Evolutionary conservation across 768 basidiomycete genomes (phyloP).

Genomic region (Termitomyces titanicus): DNA sequence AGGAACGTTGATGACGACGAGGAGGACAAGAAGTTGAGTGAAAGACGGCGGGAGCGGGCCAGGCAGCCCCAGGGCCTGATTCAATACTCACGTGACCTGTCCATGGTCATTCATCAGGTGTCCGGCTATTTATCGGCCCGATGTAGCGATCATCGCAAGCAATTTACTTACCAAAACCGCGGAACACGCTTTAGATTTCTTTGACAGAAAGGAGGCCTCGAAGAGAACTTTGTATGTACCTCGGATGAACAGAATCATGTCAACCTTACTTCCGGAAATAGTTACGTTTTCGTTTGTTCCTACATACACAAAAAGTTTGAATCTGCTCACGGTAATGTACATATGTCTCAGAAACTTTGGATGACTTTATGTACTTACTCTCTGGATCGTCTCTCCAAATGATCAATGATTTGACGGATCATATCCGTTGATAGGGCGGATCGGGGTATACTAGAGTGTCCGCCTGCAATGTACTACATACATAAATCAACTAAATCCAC

Average conservation of each 20-base stretch:
- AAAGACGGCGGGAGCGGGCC: not conserved
- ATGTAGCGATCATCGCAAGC: not conserved
- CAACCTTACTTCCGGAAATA: no score
- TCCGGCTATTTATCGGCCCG: conserved; percentile 11
- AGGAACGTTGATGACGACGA: not conserved
- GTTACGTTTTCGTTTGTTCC: no score
- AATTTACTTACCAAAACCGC: not conserved
- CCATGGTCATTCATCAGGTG: not conserved
- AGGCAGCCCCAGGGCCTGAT: conserved; percentile 1
- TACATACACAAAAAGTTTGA: no score
- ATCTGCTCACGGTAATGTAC: no score
- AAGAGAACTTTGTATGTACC: not conserved
- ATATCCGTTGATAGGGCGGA: no score
- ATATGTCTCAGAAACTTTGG: no score
- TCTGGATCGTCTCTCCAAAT: no score
- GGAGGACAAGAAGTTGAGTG: conserved; percentile 1
- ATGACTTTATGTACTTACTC: no score
- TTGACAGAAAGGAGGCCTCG: conserved; percentile 7
- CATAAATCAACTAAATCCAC: no score
- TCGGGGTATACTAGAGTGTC: no score
- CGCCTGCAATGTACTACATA: no score
- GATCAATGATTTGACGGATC: no score
- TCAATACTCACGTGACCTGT: conserved; percentile 12
- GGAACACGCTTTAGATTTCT: not conserved
- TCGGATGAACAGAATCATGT: not conserved